Percentiles rank a stretch among this genome's conserved stretches.
phyloP scores from a whole-genome alignment of 495 filamentous ascomycete genomes.

The Daldinia decipiens region DNA sequence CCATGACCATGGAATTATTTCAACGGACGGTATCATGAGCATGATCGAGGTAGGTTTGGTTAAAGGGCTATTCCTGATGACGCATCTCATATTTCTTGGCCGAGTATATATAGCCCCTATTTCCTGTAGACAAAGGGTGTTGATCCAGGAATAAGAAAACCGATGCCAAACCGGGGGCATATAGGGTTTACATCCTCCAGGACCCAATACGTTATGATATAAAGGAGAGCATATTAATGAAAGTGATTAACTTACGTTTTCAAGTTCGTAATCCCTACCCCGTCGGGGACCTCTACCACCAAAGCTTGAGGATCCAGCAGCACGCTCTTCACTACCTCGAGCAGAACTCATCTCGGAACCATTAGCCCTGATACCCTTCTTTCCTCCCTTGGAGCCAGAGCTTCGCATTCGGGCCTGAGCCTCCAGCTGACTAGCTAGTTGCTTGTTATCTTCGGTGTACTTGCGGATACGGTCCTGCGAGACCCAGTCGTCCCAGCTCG shows the following conservation, averaged over 20 bases:
- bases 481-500: constrained; percentile 99
- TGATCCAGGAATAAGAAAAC: constrained; percentile 1
- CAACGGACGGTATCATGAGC: background rate
- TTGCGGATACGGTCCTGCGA: constrained; percentile 93
- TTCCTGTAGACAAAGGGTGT: background rate
- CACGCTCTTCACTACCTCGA: constrained; percentile 87
- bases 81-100: background rate
- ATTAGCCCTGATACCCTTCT: constrained; percentile 65
- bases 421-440: constrained; percentile 75
- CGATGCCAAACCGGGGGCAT: background rate
- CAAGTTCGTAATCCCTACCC: constrained; percentile 79
- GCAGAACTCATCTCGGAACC: constrained; percentile 82
- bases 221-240: constrained; percentile 33
- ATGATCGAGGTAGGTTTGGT: background rate
- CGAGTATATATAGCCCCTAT: background rate
- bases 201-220: background rate
- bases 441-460: constrained; percentile 91
- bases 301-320: constrained; percentile 70
- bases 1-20: background rate
- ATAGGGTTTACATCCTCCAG: constrained; percentile 12
- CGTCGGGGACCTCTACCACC: constrained; percentile 76
- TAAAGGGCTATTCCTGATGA: background rate
- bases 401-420: constrained; percentile 65
- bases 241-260: constrained; percentile 71
- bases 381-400: constrained; percentile 59